phyloP scores from a whole-genome alignment of 805 yeast genomes.

The Pichia pseudocactophila region DNA sequence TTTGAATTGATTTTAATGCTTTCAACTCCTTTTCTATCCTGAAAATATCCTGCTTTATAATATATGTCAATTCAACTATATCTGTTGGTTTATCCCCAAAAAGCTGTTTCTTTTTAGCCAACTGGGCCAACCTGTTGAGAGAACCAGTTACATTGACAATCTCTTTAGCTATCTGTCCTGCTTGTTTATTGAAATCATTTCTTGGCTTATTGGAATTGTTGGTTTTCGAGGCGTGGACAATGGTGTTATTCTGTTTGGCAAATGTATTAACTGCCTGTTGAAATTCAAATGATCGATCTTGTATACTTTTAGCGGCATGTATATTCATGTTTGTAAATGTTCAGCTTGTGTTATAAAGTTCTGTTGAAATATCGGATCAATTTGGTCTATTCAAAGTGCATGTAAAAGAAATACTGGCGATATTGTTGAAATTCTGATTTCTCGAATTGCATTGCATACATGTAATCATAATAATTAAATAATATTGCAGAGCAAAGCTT shows the following conservation, averaged over 20 bases:
- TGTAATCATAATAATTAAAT: too few species aligned
- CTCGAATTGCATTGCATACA: too few species aligned
- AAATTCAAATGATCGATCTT: constrained; percentile 87
- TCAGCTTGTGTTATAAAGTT: too few species aligned
- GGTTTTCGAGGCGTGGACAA: constrained; percentile 20
- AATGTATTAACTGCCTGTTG: constrained; percentile 81
- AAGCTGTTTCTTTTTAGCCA: constrained; percentile 84
- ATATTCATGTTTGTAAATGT: constrained; percentile 17
- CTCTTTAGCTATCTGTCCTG: constrained; percentile 79
- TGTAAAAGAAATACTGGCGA: too few species aligned
- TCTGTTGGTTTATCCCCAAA: constrained; percentile 93
- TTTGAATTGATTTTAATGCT: constrained; percentile 36
- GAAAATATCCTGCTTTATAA: constrained; percentile 79
- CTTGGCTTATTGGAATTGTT: constrained; percentile 21
- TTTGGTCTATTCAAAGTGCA: too few species aligned
- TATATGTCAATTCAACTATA: constrained; percentile 82
- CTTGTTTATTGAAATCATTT: constrained; percentile 60
- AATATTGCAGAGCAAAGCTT: too few species aligned
- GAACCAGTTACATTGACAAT: constrained; percentile 79
- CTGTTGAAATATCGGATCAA: too few species aligned
- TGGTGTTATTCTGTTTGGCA: constrained; percentile 38
- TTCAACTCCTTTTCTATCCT: constrained; percentile 66
- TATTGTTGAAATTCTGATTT: too few species aligned
- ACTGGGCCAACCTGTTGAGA: constrained; percentile 62
- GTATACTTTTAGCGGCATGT: constrained; percentile 33